These are phyloP conservation scores for Furcasterigmium furcatum DNA, from an alignment of 2,329 filamentous ascomycete genomes.

Conservation along the genomic window DNA sequence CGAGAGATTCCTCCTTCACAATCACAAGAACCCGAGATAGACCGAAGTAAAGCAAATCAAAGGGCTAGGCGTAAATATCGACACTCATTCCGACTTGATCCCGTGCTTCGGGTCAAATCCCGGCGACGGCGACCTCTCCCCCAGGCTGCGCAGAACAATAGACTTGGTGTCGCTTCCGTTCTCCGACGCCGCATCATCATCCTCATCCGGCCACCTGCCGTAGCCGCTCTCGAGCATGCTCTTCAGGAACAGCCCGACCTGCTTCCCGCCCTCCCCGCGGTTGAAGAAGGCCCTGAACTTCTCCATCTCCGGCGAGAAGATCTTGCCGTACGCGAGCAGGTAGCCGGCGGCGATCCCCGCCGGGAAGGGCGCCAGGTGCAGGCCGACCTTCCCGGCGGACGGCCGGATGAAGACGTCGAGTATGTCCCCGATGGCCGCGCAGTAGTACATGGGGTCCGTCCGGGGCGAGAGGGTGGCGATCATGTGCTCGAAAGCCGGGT, in stretches of 20 bases:
- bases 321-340: constrained; percentile 8
- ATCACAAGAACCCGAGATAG: no score
- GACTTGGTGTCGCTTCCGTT: no score
- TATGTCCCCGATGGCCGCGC: constrained; percentile 10
- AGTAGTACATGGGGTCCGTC: constrained; percentile 9
- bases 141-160: no score
- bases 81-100: no score
- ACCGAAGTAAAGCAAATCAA: no score
- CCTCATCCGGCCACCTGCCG: not conserved
- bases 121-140: no score
- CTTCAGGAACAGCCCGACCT: not conserved
- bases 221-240: not conserved
- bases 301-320: constrained; percentile 4
- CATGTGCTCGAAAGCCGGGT: not conserved
- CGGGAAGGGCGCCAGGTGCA: constrained; percentile 10
- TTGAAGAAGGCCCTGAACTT: constrained; percentile 12
- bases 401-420: constrained; percentile 12
- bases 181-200: no score
- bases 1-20: no score
- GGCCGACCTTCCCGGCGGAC: constrained; percentile 8
- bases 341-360: constrained; percentile 11
- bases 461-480: constrained; percentile 4
- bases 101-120: no score
- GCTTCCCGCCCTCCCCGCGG: not conserved
- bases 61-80: no score